A percentile compares a stretch with the other conserved stretches of the same genome.
These are phyloP conservation scores for Phyllosticta ampelicida DNA, from an alignment of 2,329 filamentous ascomycete genomes.

Conservation along the genomic window DNA sequence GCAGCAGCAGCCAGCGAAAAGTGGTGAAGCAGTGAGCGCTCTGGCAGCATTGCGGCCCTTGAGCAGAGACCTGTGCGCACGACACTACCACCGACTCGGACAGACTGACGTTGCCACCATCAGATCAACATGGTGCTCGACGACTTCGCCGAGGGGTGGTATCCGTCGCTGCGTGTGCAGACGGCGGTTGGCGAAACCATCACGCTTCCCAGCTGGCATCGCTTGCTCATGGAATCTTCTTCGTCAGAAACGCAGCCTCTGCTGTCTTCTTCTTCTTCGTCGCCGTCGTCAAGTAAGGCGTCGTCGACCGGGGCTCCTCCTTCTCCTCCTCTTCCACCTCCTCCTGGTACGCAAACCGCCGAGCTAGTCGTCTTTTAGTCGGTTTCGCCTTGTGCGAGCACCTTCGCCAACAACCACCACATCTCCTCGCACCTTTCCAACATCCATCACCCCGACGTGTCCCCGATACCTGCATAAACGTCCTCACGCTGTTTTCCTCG, in stretches of 20 bases:
- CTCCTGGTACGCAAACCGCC: not conserved
- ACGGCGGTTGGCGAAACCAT: not conserved
- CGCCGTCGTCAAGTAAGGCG: not conserved
- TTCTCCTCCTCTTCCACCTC: too few relatives aligned
- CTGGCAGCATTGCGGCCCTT: not conserved
- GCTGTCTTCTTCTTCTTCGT: too few relatives aligned
- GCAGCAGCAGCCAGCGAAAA: not conserved
- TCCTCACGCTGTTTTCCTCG: too few relatives aligned
- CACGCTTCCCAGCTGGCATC: conserved; percentile 1
- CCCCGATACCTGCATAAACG: not conserved
- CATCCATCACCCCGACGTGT: not conserved
- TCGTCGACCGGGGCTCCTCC: not conserved
- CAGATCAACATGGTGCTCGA: not conserved
- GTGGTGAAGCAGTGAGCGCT: not conserved
- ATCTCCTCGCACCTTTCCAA: not conserved
- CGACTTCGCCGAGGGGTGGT: not conserved
- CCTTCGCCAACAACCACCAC: not conserved
- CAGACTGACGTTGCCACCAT: not conserved
- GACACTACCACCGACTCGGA: not conserved
- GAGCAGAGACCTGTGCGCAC: not conserved
- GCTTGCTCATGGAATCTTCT: conserved; percentile 1
- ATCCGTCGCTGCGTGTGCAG: not conserved
- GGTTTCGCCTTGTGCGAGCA: not conserved
- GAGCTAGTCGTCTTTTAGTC: not conserved
- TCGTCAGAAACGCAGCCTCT: conserved; percentile 1